Evolutionary conservation across 2,329 filamentous ascomycete species (phyloP).

Genomic region (Dissoconium aciculare): DNA sequence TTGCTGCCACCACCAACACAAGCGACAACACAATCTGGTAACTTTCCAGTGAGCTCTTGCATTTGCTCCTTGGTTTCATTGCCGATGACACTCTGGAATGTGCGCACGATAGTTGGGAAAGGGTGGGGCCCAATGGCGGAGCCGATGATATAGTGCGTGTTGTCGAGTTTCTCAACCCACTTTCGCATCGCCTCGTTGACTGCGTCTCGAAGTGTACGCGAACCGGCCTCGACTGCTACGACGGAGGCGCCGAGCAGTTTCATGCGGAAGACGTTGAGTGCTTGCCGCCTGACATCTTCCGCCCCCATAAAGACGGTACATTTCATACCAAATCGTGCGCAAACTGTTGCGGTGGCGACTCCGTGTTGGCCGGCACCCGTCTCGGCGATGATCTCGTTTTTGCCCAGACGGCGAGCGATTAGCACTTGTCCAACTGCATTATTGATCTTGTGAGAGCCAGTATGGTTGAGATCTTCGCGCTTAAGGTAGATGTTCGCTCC

Average conservation of each 20-base stretch:
- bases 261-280: conserved; percentile 96
- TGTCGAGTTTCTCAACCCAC: conserved; percentile 86
- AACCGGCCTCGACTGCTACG: conserved; percentile 81
- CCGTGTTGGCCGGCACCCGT: conserved; percentile 96
- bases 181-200: conserved; percentile 91
- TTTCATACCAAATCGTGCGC: conserved; percentile 95
- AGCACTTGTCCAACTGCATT: conserved; percentile 91
- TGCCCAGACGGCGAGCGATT: conserved; percentile 70
- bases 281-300: conserved; percentile 90
- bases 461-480: conserved; percentile 94
- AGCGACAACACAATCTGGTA: conserved; percentile 90
- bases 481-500: conserved; percentile 97
- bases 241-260: conserved; percentile 88
- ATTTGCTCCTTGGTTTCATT: conserved; percentile 90
- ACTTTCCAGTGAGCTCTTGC: conserved; percentile 65
- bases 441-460: conserved; percentile 98
- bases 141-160: conserved; percentile 95
- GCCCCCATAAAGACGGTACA: conserved; percentile 98
- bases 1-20: conserved; percentile 95
- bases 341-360: conserved; percentile 92
- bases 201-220: conserved; percentile 46
- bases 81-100: conserved; percentile 94
- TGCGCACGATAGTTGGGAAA: conserved; percentile 93
- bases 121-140: conserved; percentile 95
- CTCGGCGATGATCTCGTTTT: conserved; percentile 95